Evolutionary conservation across 352 stramenopile species (phyloP).

Genomic region (Pythium plurisporium): DNA sequence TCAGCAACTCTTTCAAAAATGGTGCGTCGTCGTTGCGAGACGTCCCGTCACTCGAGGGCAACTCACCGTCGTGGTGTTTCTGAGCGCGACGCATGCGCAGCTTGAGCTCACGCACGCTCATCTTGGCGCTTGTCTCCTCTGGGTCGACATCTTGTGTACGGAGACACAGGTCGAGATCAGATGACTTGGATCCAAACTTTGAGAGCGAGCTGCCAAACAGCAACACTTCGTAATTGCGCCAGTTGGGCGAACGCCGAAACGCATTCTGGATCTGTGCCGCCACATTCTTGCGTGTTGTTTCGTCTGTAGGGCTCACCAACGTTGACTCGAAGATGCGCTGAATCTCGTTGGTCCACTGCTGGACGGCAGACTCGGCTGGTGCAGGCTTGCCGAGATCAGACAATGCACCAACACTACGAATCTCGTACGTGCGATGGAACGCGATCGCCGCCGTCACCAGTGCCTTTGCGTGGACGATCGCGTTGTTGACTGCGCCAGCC

Average conservation of each 20-base stretch:
- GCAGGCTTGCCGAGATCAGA: too few relatives aligned
- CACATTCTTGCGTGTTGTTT: constrained; percentile 29
- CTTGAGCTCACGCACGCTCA: constrained; percentile 39
- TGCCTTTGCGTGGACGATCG: constrained; percentile 7
- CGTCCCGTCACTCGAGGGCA: constrained; percentile 8
- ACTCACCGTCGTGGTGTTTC: constrained; percentile 11
- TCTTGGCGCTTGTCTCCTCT: constrained; percentile 4
- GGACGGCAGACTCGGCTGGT: background rate
- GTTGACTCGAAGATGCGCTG: constrained; percentile 37
- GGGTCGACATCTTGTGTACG: constrained; percentile 17
- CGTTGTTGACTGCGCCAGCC: background rate
- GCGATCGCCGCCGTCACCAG: constrained; percentile 46
- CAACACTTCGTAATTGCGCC: constrained; percentile 16
- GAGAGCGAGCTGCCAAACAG: constrained; percentile 80
- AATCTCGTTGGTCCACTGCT: constrained; percentile 23
- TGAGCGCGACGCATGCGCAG: constrained; percentile 30
- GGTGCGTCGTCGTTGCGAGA: constrained; percentile 21
- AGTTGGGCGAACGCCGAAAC: constrained; percentile 11
- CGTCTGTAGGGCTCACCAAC: constrained; percentile 41
- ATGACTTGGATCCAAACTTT: constrained; percentile 62
- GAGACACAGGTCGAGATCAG: constrained; percentile 77
- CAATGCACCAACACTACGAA: too few relatives aligned
- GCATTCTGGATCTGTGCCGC: constrained; percentile 7
- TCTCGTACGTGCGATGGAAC: constrained; percentile 32
- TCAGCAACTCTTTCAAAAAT: constrained; percentile 35